phyloP scores from a whole-genome alignment of 2,329 filamentous ascomycete genomes.

The Aspergillus ochraceus region DNA sequence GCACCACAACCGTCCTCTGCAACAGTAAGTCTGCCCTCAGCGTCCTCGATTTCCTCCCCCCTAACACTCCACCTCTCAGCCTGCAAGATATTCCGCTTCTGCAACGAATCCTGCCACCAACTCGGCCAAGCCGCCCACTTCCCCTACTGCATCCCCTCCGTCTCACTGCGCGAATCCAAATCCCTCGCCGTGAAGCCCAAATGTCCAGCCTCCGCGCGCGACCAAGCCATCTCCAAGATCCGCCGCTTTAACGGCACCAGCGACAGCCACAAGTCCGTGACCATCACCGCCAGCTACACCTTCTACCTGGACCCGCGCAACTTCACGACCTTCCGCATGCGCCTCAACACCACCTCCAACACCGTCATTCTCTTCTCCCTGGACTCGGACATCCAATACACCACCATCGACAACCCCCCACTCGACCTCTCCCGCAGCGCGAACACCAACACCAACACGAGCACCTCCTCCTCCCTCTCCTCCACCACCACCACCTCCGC shows the following conservation, averaged over 20 bases:
- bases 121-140: constrained; percentile 13
- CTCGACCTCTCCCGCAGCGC: not conserved
- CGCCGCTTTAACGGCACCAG: constrained; percentile 14
- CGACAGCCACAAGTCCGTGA: constrained; percentile 13
- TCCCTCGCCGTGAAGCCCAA: constrained; percentile 29
- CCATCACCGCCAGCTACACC: constrained; percentile 27
- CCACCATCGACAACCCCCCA: constrained; percentile 18
- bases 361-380: constrained; percentile 30
- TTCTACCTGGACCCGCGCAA: constrained; percentile 33
- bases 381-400: constrained; percentile 28
- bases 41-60: not conserved
- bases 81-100: constrained; percentile 32
- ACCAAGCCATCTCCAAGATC: constrained; percentile 30
- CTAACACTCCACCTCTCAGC: constrained; percentile 13
- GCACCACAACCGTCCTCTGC: constrained; percentile 24
- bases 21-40: constrained; percentile 21
- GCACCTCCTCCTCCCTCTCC: constrained; percentile 6
- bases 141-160: constrained; percentile 28
- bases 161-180: constrained; percentile 31
- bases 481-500: constrained; percentile 5
- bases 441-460: not conserved
- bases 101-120: constrained; percentile 28
- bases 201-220: constrained; percentile 23
- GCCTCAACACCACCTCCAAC: constrained; percentile 27
- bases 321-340: constrained; percentile 35